Percentiles rank a stretch among this genome's conserved stretches.
These are phyloP conservation scores for Aaosphaeria arxii DNA, from an alignment of 2,329 filamentous ascomycete species.

Conservation along the genomic window DNA sequence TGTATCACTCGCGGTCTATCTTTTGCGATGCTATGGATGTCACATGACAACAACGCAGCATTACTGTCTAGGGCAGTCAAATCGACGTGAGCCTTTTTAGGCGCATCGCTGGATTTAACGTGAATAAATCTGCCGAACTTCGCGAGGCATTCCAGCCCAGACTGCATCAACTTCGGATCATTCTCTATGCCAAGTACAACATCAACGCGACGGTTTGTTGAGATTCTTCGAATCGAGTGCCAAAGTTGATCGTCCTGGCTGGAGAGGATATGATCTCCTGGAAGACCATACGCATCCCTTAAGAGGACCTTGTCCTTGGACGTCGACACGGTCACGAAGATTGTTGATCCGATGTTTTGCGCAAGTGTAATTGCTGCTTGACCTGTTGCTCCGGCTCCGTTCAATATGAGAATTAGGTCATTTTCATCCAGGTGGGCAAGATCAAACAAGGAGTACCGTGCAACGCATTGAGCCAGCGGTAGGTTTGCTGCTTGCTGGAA, in stretches of 20 bases:
- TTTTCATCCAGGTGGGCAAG: slow-evolving; percentile 25
- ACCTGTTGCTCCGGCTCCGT: slow-evolving; percentile 24
- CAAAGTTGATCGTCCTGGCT: slow-evolving; percentile 22
- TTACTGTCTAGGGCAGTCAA: no score
- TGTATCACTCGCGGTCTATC: no score
- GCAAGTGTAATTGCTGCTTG: slow-evolving; percentile 27
- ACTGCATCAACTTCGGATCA: slow-evolving; percentile 29
- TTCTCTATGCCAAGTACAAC: slow-evolving; percentile 30
- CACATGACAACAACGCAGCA: no score
- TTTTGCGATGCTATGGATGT: no score
- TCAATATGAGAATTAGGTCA: slow-evolving; percentile 30
- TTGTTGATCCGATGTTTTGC: slow-evolving; percentile 14
- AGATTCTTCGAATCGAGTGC: slow-evolving; percentile 17
- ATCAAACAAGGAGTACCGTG: slow-evolving; percentile 26
- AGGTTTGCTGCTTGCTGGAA: slow-evolving; percentile 22
- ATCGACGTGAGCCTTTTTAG: no score
- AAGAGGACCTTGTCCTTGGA: slow-evolving; percentile 18
- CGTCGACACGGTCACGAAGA: slow-evolving; percentile 23
- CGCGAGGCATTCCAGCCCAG: slow-evolving; percentile 44
- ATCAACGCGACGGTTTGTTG: slow-evolving; percentile 32
- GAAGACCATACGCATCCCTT: slow-evolving; percentile 14
- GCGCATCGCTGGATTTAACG: no score
- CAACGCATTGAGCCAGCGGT: slow-evolving; percentile 18
- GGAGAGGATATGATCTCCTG: slow-evolving; percentile 28
- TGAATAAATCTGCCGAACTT: not conserved